Evolutionary conservation across 345 rosid genomes (phyloP).

Genomic region (Moricandia arvensis): DNA sequence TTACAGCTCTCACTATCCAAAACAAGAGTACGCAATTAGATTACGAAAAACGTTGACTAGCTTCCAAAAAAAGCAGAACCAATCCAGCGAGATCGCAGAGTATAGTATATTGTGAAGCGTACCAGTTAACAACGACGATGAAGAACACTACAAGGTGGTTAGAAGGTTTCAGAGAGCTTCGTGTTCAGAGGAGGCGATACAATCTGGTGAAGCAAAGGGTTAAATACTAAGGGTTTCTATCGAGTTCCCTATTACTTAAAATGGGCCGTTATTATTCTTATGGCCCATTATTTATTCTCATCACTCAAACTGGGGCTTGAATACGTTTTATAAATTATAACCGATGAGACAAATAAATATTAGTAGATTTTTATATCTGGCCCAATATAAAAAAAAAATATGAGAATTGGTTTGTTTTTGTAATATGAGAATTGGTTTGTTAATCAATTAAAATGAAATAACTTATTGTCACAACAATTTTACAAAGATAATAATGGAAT

Average conservation of each 20-base stretch:
- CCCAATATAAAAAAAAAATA: constrained; percentile 16
- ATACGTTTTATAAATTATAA: neutral
- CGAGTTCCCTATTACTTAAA: constrained; percentile 24
- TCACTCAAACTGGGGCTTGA: neutral
- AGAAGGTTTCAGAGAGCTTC: constrained; percentile 27
- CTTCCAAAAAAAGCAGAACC: neutral
- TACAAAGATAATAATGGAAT: neutral
- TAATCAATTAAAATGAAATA: neutral
- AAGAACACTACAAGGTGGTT: no score
- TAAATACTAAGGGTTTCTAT: constrained; percentile 25
- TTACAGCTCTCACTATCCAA: neutral
- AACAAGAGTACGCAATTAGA: neutral
- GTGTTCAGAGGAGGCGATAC: constrained; percentile 3
- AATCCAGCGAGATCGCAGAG: neutral
- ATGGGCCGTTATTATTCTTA: neutral
- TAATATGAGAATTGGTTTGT: neutral
- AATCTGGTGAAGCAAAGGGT: constrained; percentile 9
- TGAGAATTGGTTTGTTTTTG: neutral
- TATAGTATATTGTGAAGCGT: neutral
- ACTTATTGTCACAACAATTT: neutral
- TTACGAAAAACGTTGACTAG: no score
- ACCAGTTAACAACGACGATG: constrained; percentile 21
- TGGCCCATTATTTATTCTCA: neutral
- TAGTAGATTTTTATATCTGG: neutral
- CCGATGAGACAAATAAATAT: neutral